Evolutionary conservation across 2,329 filamentous ascomycete species (phyloP), one percentile per base, ranked within the genome.

Genomic region (Talaromyces sp.): DNA sequence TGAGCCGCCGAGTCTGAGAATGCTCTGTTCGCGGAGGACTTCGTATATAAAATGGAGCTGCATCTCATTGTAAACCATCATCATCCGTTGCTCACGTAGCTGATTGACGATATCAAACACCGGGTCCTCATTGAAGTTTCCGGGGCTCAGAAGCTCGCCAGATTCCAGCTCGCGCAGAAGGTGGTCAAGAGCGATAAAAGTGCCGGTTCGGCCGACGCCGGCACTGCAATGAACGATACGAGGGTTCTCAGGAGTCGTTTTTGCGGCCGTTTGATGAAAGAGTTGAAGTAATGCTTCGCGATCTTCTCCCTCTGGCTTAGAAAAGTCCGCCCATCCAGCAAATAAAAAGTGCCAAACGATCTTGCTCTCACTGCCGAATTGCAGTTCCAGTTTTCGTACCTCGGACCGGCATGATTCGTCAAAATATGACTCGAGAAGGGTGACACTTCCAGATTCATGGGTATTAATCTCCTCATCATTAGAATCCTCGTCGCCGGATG

Each of bases 141-240:
- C 77, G 11, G 80, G 76, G 10, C 78, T 75, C 64, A 84, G 79
- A 55, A 96, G 77, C 24, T 86, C 82, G 55, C 92, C 93, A 6
- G 86, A 83, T 27, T 90, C 86, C 10, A 98, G 82, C 74, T 97
- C 91, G 38, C 87, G 84, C 64, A 96, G 82, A 27, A 99, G 84
- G 74, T 96, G 91, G 75, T 98, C 95, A n/a, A 99, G 83, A 1
- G 91, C 89, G 69, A 99, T 96, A 71, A 98, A 99, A 0, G 95
- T 98, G 35, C 95, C 95, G 8, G 90, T 96, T 59, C 95, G 86
- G 13, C 95, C 95, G 14, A 99, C 93, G 43, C 95, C 95, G 8
- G 95, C 95, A 70, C 91, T 96, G 78, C 90, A 93, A 75, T 93
- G 89, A 11, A 92, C 84, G 62, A 98, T 87, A 59, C 93, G 87